Base-by-base conservation (phyloP, 2,329 filamentous ascomycete species). In the Aspergillus pseudonomiae region DNA sequence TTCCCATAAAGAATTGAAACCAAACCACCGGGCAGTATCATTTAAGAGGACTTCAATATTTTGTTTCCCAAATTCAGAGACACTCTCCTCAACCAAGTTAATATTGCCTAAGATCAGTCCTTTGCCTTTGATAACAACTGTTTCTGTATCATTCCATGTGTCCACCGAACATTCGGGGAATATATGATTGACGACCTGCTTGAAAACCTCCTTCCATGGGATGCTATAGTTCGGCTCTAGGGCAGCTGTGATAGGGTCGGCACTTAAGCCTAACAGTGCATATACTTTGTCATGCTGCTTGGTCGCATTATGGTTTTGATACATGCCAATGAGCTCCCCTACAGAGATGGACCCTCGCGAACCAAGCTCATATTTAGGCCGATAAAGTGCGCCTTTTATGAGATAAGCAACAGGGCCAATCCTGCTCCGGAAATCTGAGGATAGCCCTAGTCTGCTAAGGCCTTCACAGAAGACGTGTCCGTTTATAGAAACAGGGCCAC, bases 391-490 rank as follows among this genome's bases (percentile, higher is more conserved):
- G 12, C 41, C 41, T 0, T 3, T n/a, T 36, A 61, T 61, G 14
- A 57, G 60, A 30, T 26, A 41, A 6, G 21, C 14, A 1, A 61
- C 60, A 4, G 60, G 53, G 4, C 26, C 24, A 39, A 57, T 21
- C 12, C 4, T 9, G 1, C 39, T 28, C 1, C 0, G 43, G 11
- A 57, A 4, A 4, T 28, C 10, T 7, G 30, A 30, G 30, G 43
- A 24, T 19, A 11, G n/a, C 12, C 21, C 7, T 36, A 50, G 19
- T 12, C 7, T 50, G 7, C 16, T 57, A 11, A 61, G 39, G 2
- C 60, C 60, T 19, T 48, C 52, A 30, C 60, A 57, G 24, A 61
- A 61, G 9, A 41, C 32, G 41, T 61, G 26, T 24, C 53, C 52
- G 1, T 41, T 50, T 43, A 61, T 48, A 10, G 36, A 28, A 14